Evolutionary conservation across 78 protist species (phyloP).

Genomic region (Salpingoeca rosetta): DNA sequence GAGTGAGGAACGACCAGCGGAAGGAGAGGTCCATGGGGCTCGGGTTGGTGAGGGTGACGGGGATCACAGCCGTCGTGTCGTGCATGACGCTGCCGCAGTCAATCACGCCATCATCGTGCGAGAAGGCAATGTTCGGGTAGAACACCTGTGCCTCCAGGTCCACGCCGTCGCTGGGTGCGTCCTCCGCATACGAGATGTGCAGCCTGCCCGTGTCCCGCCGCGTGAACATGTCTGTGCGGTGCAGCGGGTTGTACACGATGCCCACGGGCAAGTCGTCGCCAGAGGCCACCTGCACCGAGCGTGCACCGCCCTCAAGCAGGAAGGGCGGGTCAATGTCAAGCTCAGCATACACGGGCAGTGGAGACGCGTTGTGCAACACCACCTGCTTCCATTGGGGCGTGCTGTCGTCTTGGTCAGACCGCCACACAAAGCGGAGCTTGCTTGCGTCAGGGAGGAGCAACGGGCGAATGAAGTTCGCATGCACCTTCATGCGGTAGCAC

Average conservation of each 20-base stretch:
- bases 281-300: neutral
- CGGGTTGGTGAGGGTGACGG: conserved; percentile 29
- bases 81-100: conserved; percentile 51
- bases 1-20: too few relatives aligned
- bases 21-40: too few relatives aligned
- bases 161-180: conserved; percentile 40
- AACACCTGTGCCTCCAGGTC: conserved; percentile 25
- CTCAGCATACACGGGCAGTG: neutral
- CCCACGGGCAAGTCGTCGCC: neutral
- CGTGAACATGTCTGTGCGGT: neutral
- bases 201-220: neutral
- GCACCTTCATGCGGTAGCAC: neutral
- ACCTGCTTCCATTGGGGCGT: neutral
- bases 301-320: too few relatives aligned
- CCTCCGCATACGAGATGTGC: conserved; percentile 27
- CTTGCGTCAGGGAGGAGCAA: neutral
- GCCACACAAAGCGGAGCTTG: neutral
- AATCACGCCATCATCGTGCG: conserved; percentile 4
- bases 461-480: neutral
- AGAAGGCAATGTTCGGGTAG: conserved; percentile 53
- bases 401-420: neutral
- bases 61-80: conserved; percentile 19
- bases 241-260: conserved; percentile 8
- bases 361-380: neutral
- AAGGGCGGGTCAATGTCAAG: neutral